A percentile compares a stretch with the other conserved stretches of the same genome.
phyloP scores from a whole-genome alignment of 306 rosid species.

The Geum urbanum region DNA sequence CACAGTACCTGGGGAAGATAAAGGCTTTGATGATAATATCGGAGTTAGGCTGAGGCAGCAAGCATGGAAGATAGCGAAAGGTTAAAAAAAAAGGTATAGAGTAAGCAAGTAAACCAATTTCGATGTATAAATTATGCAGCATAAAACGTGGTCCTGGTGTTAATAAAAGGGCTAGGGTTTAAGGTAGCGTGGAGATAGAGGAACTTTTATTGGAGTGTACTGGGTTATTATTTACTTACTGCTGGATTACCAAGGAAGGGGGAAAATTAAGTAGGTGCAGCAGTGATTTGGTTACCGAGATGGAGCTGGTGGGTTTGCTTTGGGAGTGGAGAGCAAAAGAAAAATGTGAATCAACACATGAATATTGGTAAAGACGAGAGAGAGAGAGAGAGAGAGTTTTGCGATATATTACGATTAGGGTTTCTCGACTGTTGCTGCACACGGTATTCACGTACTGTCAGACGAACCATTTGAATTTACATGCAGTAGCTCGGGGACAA shows the following conservation, averaged over 20 bases:
- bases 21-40: constrained; percentile 44
- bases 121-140: constrained; percentile 34
- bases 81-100: constrained; percentile 40
- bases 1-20: constrained; percentile 49
- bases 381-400: constrained; percentile 25
- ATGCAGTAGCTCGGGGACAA: too few relatives aligned
- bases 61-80: constrained; percentile 76
- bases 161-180: constrained; percentile 21
- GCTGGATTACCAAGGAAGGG: constrained; percentile 31
- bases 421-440: constrained; percentile 35
- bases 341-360: constrained; percentile 43
- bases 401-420: constrained; percentile 64
- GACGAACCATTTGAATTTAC: too few relatives aligned
- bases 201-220: constrained; percentile 33
- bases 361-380: neutral
- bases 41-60: constrained; percentile 29
- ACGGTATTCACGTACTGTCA: too few relatives aligned
- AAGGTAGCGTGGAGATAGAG: constrained; percentile 42
- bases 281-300: constrained; percentile 63
- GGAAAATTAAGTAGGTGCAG: constrained; percentile 41
- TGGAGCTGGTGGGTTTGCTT: constrained; percentile 76
- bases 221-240: constrained; percentile 25
- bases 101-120: constrained; percentile 48
- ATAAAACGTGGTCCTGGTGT: constrained; percentile 31
- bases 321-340: constrained; percentile 57